Evolutionary conservation across 2,329 filamentous ascomycete species (phyloP), one percentile per base, ranked within the genome.

Genomic region (Xylariales sp.): DNA sequence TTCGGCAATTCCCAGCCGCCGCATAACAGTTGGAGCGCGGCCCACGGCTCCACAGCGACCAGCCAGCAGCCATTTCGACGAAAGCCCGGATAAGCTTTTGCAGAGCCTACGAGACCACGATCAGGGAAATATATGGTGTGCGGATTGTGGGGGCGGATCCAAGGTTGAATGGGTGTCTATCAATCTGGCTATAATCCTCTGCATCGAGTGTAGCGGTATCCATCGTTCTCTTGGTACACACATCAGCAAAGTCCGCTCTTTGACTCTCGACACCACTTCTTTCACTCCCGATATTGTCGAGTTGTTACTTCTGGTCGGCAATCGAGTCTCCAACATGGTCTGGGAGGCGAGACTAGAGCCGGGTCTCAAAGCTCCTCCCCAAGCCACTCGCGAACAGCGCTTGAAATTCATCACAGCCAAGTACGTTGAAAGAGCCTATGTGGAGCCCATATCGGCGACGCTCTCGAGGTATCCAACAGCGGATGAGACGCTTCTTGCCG

Each of bases 131-230:
- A 84, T 80, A 51, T 86, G 85, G 77, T 98, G 93, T 60, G 93
- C 93, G 12, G 93, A 98, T 61, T 98, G 93, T 58, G 87, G 88
- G 9, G 94, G 89, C 6, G 84, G 86, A 24, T 79, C 82, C 57
- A 97, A 96, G 68, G 90, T 95, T 16, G 93, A 98, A 63, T 98
- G 93, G 93, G 93, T 97, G 20, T 97, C 93, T 0, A 95, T 98
- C 65, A 98, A 98, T 56, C 74, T 98, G 4, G 93, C 88, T 33
- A 95, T 98, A 45, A 84, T 98, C 40, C 76, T 98, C 15, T 98
- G 93, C 67, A 96, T 96, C 59, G 91, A 98, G 63, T 98, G 93
- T 66, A 95, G 90, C 59, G 93, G 93, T 48, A 96, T 98, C 47
- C 93, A 98, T 64, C 82, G 93, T 31, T 97, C 91, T 1, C 75